A percentile compares a stretch with the other conserved stretches of the same genome.
These are phyloP conservation scores for Pseudogymnoascus sp. DNA, from an alignment of 2,329 filamentous ascomycete species.

Conservation along the genomic window DNA sequence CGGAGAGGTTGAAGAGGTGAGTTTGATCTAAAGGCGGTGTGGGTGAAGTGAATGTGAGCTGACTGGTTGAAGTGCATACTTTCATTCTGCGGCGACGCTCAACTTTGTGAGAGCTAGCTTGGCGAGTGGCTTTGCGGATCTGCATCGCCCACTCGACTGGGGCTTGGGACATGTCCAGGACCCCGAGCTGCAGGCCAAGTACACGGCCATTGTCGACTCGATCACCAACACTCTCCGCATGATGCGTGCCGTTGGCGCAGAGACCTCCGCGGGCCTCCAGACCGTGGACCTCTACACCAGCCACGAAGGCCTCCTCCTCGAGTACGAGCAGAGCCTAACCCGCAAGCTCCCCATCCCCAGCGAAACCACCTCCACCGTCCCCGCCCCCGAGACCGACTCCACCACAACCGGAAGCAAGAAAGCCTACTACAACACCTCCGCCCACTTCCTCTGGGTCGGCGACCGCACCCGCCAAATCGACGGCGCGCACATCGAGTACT, in stretches of 20 bases:
- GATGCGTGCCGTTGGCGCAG: constrained; percentile 87
- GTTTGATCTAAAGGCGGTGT: constrained; percentile 16
- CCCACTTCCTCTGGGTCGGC: constrained; percentile 97
- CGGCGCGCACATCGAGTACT: constrained; percentile 93
- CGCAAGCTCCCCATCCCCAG: constrained; percentile 60
- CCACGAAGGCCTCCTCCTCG: constrained; percentile 86
- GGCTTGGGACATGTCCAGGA: constrained; percentile 84
- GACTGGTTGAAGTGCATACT: constrained; percentile 61
- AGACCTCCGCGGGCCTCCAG: constrained; percentile 73
- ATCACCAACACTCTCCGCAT: constrained; percentile 89
- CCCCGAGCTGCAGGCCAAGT: constrained; percentile 73
- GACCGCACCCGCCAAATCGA: constrained; percentile 91
- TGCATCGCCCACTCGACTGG: constrained; percentile 93
- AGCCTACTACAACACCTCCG: constrained; percentile 87
- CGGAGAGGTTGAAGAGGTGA: constrained; percentile 66
- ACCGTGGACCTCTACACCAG: constrained; percentile 93
- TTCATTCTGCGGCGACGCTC: constrained; percentile 86
- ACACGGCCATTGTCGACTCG: constrained; percentile 72
- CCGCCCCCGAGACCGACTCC: constrained; percentile 18
- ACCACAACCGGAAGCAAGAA: constrained; percentile 31
- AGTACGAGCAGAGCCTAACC: constrained; percentile 87
- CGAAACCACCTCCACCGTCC: constrained; percentile 27
- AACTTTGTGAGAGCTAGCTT: constrained; percentile 86
- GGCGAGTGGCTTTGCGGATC: constrained; percentile 80
- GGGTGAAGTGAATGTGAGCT: neutral